Evolutionary conservation across 768 basidiomycete genomes (phyloP).

Genomic region (Clavulina sp.): DNA sequence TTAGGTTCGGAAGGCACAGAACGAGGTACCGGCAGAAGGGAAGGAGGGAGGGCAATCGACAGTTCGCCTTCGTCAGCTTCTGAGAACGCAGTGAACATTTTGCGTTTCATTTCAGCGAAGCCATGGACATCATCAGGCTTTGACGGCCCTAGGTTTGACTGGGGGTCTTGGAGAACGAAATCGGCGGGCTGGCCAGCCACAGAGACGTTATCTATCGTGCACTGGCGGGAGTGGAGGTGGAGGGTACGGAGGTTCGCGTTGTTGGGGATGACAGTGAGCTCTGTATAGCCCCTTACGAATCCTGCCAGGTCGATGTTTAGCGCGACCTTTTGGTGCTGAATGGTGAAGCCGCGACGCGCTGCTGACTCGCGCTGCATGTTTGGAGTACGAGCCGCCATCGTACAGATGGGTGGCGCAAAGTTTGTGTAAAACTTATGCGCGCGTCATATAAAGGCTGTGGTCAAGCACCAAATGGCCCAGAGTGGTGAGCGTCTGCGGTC

Average conservation of each 20-base stretch:
- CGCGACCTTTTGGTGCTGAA: slow-evolving; percentile 92
- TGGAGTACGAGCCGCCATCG: too few relatives aligned
- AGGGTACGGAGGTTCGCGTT: slow-evolving; percentile 65
- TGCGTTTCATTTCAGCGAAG: slow-evolving; percentile 86
- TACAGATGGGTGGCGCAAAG: too few relatives aligned
- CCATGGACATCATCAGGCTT: slow-evolving; percentile 64
- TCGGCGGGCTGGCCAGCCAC: slow-evolving; percentile 57
- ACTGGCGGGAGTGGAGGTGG: slow-evolving; percentile 78
- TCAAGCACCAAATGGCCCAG: too few relatives aligned
- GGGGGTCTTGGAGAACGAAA: slow-evolving; percentile 62
- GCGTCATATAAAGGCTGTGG: too few relatives aligned
- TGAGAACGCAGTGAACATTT: slow-evolving; percentile 73
- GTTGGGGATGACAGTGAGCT: slow-evolving; percentile 74
- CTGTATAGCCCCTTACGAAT: slow-evolving; percentile 81
- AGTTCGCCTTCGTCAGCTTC: slow-evolving; percentile 92
- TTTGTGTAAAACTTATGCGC: too few relatives aligned
- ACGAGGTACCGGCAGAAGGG: slow-evolving; percentile 46
- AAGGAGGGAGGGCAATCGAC: slow-evolving; percentile 69
- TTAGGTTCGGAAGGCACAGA: not conserved
- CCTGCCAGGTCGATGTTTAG: slow-evolving; percentile 89
- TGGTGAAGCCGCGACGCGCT: slow-evolving; percentile 27
- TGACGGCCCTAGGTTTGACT: slow-evolving; percentile 43
- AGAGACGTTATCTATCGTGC: slow-evolving; percentile 58
- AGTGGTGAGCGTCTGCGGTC: too few relatives aligned
- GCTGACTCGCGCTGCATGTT: slow-evolving; percentile 1